phyloP scores from a whole-genome alignment of 495 filamentous ascomycete species.

The Collariella sp. region DNA sequence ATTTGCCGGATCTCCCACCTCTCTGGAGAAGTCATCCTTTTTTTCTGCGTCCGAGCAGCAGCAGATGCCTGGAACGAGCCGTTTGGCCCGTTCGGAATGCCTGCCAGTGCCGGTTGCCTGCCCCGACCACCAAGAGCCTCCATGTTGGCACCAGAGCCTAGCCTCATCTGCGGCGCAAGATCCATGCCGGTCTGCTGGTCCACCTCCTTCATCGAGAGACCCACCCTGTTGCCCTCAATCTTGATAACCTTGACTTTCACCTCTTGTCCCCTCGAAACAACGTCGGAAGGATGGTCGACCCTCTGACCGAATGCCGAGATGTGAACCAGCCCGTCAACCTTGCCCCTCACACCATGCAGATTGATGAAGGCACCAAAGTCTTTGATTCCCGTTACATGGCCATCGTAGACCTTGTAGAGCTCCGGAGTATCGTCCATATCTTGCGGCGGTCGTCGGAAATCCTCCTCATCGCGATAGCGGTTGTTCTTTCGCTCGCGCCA shows the following conservation, averaged over 20 bases:
- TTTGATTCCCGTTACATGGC: constrained; percentile 81
- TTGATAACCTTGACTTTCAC: constrained; percentile 93
- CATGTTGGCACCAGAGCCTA: constrained; percentile 91
- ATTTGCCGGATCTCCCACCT: constrained; percentile 96
- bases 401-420: constrained; percentile 83
- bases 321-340: constrained; percentile 89
- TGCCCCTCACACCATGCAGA: constrained; percentile 74
- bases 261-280: constrained; percentile 68
- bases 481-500: constrained; percentile 39
- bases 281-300: constrained; percentile 85
- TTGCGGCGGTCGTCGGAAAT: constrained; percentile 60
- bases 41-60: constrained; percentile 50
- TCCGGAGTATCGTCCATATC: constrained; percentile 74
- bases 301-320: constrained; percentile 88
- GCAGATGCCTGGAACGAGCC: constrained; percentile 32
- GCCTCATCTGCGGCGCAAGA: constrained; percentile 65
- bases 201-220: constrained; percentile 93
- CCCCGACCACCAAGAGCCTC: constrained; percentile 61
- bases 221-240: constrained; percentile 70
- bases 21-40: constrained; percentile 91
- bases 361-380: constrained; percentile 96
- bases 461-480: constrained; percentile 55
- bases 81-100: constrained; percentile 9
- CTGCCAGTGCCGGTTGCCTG: constrained; percentile 39
- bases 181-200: constrained; percentile 87